Evolutionary conservation across 75 land plant genomes (phyloP).

Genomic region (Adiantum capillusveneris): DNA sequence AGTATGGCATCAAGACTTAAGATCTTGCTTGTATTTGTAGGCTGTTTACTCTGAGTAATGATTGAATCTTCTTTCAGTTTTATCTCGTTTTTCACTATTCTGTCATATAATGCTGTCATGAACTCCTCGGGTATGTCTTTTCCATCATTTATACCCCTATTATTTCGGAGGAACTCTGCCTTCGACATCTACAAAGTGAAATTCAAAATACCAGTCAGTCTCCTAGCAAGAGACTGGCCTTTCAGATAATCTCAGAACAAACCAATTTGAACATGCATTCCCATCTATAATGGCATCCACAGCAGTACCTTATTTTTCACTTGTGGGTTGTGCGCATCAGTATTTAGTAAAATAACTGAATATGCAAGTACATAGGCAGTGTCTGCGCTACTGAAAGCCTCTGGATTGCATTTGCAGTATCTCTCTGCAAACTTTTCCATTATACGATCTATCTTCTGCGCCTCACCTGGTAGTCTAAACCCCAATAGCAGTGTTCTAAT

Average conservation of each 20-base stretch:
- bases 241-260: slow-evolving; percentile 1
- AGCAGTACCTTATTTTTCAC: slow-evolving; percentile 79
- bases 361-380: slow-evolving; percentile 99
- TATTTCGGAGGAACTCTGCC: slow-evolving; percentile 93
- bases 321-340: slow-evolving; percentile 98
- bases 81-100: slow-evolving; percentile 90
- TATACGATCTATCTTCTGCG: slow-evolving; percentile 97
- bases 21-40: slow-evolving; percentile 67
- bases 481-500: slow-evolving; percentile 77
- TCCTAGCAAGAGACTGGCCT: too few relatives aligned
- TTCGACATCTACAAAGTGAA: slow-evolving; percentile 74
- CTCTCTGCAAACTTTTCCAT: slow-evolving; percentile 99
- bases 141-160: slow-evolving; percentile 98
- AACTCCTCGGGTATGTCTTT: slow-evolving; percentile 95
- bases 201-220: too few relatives aligned
- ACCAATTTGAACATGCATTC: not conserved
- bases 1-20: slow-evolving; percentile 81
- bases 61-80: slow-evolving; percentile 92
- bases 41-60: slow-evolving; percentile 50
- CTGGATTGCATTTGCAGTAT: slow-evolving; percentile 95
- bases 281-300: not conserved
- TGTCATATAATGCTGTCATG: slow-evolving; percentile 79
- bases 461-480: slow-evolving; percentile 98
- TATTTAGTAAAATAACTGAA: slow-evolving; percentile 96
- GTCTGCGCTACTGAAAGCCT: slow-evolving; percentile 92